Conservation (phyloP, 2,329 filamentous ascomycete genomes). For the Aureobasidium zeae region DNA sequence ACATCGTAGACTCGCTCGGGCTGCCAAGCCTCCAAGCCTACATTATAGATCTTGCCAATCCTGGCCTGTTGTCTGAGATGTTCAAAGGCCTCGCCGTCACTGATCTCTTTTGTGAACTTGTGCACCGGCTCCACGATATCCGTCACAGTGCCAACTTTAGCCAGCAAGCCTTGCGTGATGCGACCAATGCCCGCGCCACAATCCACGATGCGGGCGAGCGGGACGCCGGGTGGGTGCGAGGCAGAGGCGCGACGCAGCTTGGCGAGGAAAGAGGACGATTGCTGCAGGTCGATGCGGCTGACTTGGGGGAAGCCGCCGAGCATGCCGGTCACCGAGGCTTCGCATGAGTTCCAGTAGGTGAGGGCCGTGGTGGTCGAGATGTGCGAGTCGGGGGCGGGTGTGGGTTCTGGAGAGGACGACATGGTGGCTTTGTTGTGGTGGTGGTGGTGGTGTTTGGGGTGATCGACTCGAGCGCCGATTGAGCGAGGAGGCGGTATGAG, state of each 20-base stretch:
- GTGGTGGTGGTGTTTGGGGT: not conserved
- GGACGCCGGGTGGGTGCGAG: conserved; percentile 21
- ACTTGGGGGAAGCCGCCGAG: conserved; percentile 65
- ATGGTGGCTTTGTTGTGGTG: not conserved
- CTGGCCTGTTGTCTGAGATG: conserved; percentile 35
- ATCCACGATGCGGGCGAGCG: conserved; percentile 42
- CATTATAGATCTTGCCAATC: conserved; percentile 57
- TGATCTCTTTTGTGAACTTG: conserved; percentile 64
- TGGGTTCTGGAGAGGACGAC: conserved; percentile 1
- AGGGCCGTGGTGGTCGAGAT: conserved; percentile 38
- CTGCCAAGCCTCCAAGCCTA: conserved; percentile 67
- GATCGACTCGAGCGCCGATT: too few relatives aligned
- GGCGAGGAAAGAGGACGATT: conserved; percentile 58
- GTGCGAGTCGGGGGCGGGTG: conserved; percentile 31
- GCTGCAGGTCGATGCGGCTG: conserved; percentile 61
- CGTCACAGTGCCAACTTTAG: conserved; percentile 58
- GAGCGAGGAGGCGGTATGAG: too few relatives aligned
- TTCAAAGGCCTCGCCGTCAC: conserved; percentile 26
- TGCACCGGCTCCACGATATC: conserved; percentile 79
- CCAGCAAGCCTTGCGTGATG: conserved; percentile 68
- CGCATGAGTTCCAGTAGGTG: conserved; percentile 44
- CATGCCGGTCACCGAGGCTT: conserved; percentile 60
- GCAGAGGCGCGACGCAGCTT: conserved; percentile 47
- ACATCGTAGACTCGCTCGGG: conserved; percentile 56
- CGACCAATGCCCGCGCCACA: conserved; percentile 68